Base-by-base conservation (phyloP, 2,329 filamentous ascomycete species). In the Davidsoniella virescens region DNA sequence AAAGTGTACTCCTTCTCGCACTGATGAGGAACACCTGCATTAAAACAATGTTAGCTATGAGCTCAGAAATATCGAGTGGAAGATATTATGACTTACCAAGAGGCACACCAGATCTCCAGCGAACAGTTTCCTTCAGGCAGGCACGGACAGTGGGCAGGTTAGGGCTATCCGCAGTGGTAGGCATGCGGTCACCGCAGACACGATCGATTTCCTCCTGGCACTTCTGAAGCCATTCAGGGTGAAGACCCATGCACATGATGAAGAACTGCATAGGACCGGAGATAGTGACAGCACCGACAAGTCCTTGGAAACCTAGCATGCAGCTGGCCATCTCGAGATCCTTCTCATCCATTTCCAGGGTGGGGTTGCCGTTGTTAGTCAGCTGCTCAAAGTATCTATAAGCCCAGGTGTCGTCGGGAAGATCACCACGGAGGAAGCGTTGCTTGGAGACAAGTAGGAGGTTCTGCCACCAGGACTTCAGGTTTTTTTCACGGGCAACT, bases 141-240 rank as follows among this genome's bases (percentile, higher is more conserved):
- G 74, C 74, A 14, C 73, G 64, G 8, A 77, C 66, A 0, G 65
- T 72, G 0, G 75, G 74, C 17, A 78, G 61, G 14, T 68, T 60
- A 2, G 69, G 61, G 55, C 68, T 70, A 56, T 78, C 72, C 6
- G 63, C 62, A 33, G 71, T 66, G 12, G 62, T 69, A 0, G 75
- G 74, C 62, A 76, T 65, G 17, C 70, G 65, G 52, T 72, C 66
- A 14, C 72, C 72, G 50, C 71, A 74, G 1, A 76, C 70, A 7
- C 65, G 61, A 55, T 79, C 75, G 12, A 79, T 67, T 59, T 80
- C 75, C 43, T 70, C 71, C 57, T 78, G 73, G 4, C 71, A 68
- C 56, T 68, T 70, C 50, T 58, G 62, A 57, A 74, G 68, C 67
- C 72, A 75, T 55, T 70, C 66, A 0, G 73, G 72, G 55, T 74